A percentile compares a stretch with the other conserved stretches of the same genome.
Evolutionary conservation across 2,329 filamentous ascomycete genomes (phyloP).

Genomic region (Ascosphaera apis): DNA sequence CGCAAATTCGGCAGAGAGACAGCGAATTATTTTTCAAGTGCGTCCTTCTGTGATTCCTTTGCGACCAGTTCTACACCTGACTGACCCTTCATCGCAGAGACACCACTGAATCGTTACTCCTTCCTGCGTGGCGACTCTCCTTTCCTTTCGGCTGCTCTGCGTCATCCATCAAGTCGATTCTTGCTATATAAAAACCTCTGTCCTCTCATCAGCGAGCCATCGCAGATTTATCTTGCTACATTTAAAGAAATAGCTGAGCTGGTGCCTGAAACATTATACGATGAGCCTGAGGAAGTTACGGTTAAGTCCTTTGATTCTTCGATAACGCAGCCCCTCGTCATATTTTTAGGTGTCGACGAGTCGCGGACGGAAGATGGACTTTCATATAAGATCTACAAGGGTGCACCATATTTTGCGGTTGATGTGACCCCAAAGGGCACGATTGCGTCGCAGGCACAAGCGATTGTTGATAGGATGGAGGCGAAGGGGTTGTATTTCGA

Average conservation of each 20-base stretch:
- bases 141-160: slow-evolving; percentile 25
- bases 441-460: slow-evolving; percentile 35
- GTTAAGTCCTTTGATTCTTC: slow-evolving; percentile 53
- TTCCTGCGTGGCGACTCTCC: slow-evolving; percentile 25
- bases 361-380: slow-evolving; percentile 20
- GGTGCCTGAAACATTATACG: slow-evolving; percentile 49
- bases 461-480: slow-evolving; percentile 35
- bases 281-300: slow-evolving; percentile 45
- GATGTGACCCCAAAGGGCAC: slow-evolving; percentile 57
- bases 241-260: slow-evolving; percentile 47
- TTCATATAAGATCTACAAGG: slow-evolving; percentile 39
- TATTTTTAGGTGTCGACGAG: slow-evolving; percentile 75
- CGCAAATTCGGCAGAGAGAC: slow-evolving; percentile 27
- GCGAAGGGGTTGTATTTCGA: slow-evolving; percentile 42
- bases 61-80: background rate
- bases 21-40: slow-evolving; percentile 28
- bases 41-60: slow-evolving; percentile 1
- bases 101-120: slow-evolving; percentile 26
- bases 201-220: slow-evolving; percentile 40
- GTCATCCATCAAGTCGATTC: slow-evolving; percentile 32
- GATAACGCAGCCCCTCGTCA: slow-evolving; percentile 41
- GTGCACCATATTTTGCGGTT: slow-evolving; percentile 68
- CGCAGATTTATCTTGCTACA: slow-evolving; percentile 43
- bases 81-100: slow-evolving; percentile 13
- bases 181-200: slow-evolving; percentile 58